phyloP scores from a whole-genome alignment of 2,329 filamentous ascomycete species.

The Grosmannia penicillata region DNA sequence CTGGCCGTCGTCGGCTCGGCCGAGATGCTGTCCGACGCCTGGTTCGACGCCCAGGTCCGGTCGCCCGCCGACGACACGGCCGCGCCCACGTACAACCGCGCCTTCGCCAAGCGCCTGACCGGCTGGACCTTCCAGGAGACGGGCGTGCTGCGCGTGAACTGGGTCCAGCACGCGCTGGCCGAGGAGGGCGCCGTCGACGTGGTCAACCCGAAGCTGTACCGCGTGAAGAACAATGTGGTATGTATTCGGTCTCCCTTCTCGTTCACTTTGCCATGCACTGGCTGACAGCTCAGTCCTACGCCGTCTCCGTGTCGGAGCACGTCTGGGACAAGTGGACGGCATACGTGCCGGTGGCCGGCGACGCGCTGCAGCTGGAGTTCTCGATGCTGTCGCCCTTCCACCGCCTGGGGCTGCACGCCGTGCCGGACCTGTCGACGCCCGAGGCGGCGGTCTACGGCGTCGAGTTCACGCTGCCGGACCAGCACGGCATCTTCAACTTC shows the following conservation, averaged over 20 bases:
- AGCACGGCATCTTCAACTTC: slow-evolving; percentile 99
- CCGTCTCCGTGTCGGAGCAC: slow-evolving; percentile 82
- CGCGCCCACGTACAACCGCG: slow-evolving; percentile 59
- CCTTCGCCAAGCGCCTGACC: slow-evolving; percentile 73
- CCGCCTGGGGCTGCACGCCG: slow-evolving; percentile 54
- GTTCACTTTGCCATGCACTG: not conserved
- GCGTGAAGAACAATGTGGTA: slow-evolving; percentile 94
- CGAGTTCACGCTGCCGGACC: slow-evolving; percentile 75
- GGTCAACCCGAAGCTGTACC: slow-evolving; percentile 77
- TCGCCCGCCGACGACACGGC: slow-evolving; percentile 32
- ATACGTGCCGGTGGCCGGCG: slow-evolving; percentile 53
- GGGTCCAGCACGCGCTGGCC: slow-evolving; percentile 61
- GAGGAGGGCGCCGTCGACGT: slow-evolving; percentile 37
- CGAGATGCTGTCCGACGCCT: slow-evolving; percentile 76
- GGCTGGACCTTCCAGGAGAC: slow-evolving; percentile 95
- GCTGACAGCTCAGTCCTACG: slow-evolving; percentile 47
- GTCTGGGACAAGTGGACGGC: slow-evolving; percentile 57
- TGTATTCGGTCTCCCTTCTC: slow-evolving; percentile 24
- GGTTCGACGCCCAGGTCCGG: slow-evolving; percentile 72
- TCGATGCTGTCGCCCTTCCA: slow-evolving; percentile 98
- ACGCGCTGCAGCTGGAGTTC: slow-evolving; percentile 86
- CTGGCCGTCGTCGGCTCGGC: slow-evolving; percentile 73
- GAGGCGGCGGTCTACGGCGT: slow-evolving; percentile 61
- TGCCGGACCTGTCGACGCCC: slow-evolving; percentile 34
- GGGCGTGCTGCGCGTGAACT: slow-evolving; percentile 74